Evolutionary conservation across 2,329 filamentous ascomycete genomes (phyloP).

Genomic region (Cucurbitaria berberidis): DNA sequence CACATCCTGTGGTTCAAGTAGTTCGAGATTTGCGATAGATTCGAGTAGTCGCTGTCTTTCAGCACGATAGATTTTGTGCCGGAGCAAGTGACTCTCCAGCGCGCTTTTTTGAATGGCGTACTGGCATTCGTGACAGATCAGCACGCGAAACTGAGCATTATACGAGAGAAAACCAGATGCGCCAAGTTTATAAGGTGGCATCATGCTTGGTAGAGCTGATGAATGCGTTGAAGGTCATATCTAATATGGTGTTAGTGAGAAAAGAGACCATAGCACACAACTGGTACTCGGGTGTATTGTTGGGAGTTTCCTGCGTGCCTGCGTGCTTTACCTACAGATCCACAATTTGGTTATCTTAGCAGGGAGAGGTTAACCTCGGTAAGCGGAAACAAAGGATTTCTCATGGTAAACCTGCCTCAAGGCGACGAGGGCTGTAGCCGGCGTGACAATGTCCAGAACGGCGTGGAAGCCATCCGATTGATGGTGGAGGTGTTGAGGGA

Average conservation of each 20-base stretch:
- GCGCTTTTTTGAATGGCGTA: slow-evolving; percentile 50
- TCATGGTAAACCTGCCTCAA: too few relatives aligned
- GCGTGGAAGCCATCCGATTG: too few relatives aligned
- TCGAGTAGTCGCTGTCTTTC: slow-evolving; percentile 36
- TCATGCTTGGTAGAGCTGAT: not conserved
- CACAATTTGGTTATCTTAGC: too few relatives aligned
- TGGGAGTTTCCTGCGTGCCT: too few relatives aligned
- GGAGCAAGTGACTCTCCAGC: slow-evolving; percentile 45
- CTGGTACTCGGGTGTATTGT: too few relatives aligned
- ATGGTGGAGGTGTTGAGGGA: too few relatives aligned
- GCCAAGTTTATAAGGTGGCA: slow-evolving; percentile 11
- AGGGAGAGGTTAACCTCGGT: too few relatives aligned
- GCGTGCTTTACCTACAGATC: too few relatives aligned
- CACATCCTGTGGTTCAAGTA: slow-evolving; percentile 43
- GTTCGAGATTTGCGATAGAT: slow-evolving; percentile 29
- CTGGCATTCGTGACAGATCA: slow-evolving; percentile 47
- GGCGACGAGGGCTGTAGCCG: too few relatives aligned
- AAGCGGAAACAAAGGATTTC: too few relatives aligned
- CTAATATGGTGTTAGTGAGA: not conserved
- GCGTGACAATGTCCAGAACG: too few relatives aligned
- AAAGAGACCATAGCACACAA: too few relatives aligned
- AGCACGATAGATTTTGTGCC: slow-evolving; percentile 48
- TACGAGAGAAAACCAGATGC: slow-evolving; percentile 29
- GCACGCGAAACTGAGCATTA: slow-evolving; percentile 27
- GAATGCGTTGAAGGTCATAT: not conserved